Evolutionary conservation across 176 grass and related monocot genomes (phyloP), one percentile per base, ranked within the genome.

Genomic region (Phyllostachys edulis): DNA sequence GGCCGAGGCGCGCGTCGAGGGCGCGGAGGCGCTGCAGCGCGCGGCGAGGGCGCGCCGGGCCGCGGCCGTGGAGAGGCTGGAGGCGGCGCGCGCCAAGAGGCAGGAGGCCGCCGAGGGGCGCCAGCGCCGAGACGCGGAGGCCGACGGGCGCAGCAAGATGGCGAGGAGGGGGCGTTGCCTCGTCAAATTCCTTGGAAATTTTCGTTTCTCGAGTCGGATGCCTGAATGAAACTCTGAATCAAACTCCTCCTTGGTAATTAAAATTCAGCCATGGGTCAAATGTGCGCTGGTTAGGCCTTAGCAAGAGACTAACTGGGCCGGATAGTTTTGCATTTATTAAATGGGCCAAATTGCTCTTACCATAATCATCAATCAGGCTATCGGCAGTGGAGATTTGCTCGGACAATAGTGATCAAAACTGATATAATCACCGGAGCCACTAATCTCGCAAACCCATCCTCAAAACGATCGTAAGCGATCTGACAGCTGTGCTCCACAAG

Each of bases 401-500:
- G 63, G 14, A 20, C 57, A 63, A 27, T 14, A 77, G 11, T 26
- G 4, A 42, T 39, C 73, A 59, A 13, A 12, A 4, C 24, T 29
- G 60, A 54, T 21, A 54, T 41, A 45, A 77, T 26, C 76, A 63
- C 15, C 14, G 20, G 40, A 51, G 15, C 40, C 26, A 21, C 29
- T 74, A 20, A 36, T 52, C 71, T 11, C 17, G 16, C 27, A 74
- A 74, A 21, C 27, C 55, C 24, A 13, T 14, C 17, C 73, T 44
- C 61, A 16, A 20, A 11, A 57, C 20, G 51, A 18, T 49, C 18
- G 78, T 36, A 46, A 54, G 5, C 49, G 9, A 67, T 7, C 85
- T 84, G 76, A 91, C 82, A 76, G 45, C 42, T 57, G 55, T 41
- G 64, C 69, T 82, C 89, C 85, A 55, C 76, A 17, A 85, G 63